Conservation (phyloP, 225 moss, liverwort and hornwort genomes). For the Marchantia polymorpha region DNA sequence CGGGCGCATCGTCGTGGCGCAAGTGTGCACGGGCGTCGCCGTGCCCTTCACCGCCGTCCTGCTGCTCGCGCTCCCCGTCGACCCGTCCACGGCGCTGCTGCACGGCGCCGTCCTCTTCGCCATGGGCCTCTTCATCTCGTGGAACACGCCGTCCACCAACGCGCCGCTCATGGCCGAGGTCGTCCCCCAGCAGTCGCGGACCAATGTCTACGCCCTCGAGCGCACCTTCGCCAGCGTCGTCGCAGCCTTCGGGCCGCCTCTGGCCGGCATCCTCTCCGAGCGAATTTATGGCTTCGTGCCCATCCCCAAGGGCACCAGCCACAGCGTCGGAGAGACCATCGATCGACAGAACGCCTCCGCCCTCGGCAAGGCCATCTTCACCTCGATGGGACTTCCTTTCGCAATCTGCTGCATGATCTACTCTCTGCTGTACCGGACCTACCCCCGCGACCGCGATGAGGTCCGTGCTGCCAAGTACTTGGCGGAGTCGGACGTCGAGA, state of each 20-base stretch:
- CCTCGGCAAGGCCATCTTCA: constrained; percentile 66
- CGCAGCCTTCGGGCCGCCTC: constrained; percentile 62
- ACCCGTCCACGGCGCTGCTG: constrained; percentile 43
- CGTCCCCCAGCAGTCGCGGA: constrained; percentile 59
- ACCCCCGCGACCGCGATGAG: constrained; percentile 69
- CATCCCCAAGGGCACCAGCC: constrained; percentile 37
- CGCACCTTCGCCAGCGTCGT: constrained; percentile 60
- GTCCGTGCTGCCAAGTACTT: constrained; percentile 29
- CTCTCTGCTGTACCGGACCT: constrained; percentile 60
- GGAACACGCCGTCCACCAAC: constrained; percentile 67
- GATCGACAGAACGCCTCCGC: constrained; percentile 66
- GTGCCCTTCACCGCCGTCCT: constrained; percentile 61
- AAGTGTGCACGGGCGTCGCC: constrained; percentile 62
- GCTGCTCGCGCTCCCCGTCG: constrained; percentile 51
- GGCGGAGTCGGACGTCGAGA: background rate
- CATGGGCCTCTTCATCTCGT: constrained; percentile 61
- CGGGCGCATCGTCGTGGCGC: constrained; percentile 71
- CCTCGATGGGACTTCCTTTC: constrained; percentile 56
- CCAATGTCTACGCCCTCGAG: constrained; percentile 75
- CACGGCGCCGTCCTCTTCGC: constrained; percentile 57
- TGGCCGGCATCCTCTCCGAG: constrained; percentile 67
- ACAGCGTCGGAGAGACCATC: constrained; percentile 22
- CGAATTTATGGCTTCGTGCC: constrained; percentile 55
- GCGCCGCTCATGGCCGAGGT: constrained; percentile 79
- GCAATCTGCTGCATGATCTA: constrained; percentile 60